Evolutionary conservation across 1,284 basidiomycete species (phyloP).

Genomic region (Filobasidium uniguttulatum): DNA sequence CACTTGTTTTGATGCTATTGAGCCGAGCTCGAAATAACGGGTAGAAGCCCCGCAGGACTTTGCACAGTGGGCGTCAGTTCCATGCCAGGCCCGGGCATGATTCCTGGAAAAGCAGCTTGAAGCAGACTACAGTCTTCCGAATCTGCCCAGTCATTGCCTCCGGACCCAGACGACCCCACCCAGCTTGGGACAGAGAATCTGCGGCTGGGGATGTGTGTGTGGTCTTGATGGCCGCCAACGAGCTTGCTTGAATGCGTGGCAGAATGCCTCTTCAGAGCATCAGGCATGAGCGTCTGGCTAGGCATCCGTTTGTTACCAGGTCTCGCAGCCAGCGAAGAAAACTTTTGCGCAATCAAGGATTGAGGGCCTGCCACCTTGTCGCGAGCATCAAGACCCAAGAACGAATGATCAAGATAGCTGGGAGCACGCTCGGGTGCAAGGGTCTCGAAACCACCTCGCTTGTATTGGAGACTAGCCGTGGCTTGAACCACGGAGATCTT

Average conservation of each 20-base stretch:
- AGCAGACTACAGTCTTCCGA: not conserved
- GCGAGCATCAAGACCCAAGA: not conserved
- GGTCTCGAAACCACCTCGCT: slow-evolving; percentile 26
- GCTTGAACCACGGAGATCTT: not conserved
- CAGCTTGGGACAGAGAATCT: not conserved
- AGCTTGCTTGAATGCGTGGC: not conserved
- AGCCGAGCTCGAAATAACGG: too few species aligned
- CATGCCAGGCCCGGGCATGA: not conserved
- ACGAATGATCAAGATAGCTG: slow-evolving; percentile 22
- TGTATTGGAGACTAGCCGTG: slow-evolving; percentile 5
- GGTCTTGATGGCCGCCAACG: not conserved
- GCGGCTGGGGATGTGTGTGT: not conserved
- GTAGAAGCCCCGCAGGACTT: not conserved
- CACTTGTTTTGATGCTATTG: too few species aligned
- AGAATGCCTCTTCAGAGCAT: slow-evolving; percentile 17
- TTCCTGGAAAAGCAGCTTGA: not conserved
- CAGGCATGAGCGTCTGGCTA: slow-evolving; percentile 29
- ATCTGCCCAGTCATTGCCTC: not conserved
- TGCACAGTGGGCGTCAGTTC: not conserved
- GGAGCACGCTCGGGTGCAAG: slow-evolving; percentile 32
- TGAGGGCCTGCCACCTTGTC: not conserved
- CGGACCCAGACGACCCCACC: too few species aligned
- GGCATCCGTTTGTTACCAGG: slow-evolving; percentile 34
- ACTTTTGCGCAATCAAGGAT: not conserved
- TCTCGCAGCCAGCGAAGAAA: slow-evolving; percentile 17